Percentiles rank a stretch among this genome's conserved stretches.
Conservation (phyloP, 441 rosid species). For the Adansonia madagascariensis region DNA sequence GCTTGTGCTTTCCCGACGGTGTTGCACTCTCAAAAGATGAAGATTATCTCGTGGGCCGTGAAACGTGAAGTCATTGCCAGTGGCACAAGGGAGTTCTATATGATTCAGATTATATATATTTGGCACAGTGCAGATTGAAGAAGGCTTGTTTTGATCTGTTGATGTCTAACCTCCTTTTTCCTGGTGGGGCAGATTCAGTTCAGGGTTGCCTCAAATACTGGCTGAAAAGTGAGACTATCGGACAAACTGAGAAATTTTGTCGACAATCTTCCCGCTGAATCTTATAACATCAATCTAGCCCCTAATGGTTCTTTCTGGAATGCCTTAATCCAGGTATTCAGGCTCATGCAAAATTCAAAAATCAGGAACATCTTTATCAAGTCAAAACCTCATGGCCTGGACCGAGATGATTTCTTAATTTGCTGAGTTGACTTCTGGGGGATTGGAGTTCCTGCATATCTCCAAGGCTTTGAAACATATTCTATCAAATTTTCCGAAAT, state of each 20-base stretch:
- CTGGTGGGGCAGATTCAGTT: too few relatives aligned
- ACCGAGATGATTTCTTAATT: neutral
- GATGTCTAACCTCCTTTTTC: too few relatives aligned
- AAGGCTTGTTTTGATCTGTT: too few relatives aligned
- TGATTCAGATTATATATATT: neutral
- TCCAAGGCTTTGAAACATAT: neutral
- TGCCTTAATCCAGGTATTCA: too few relatives aligned
- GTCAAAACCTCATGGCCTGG: neutral
- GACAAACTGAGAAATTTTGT: too few relatives aligned
- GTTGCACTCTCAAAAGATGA: constrained; percentile 47
- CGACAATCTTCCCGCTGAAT: too few relatives aligned
- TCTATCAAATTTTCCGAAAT: neutral
- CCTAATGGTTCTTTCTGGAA: too few relatives aligned
- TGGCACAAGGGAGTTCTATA: neutral
- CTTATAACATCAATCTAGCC: too few relatives aligned
- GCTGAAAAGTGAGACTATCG: too few relatives aligned
- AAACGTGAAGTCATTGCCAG: constrained; percentile 27
- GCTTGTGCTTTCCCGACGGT: constrained; percentile 47
- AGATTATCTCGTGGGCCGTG: constrained; percentile 50
- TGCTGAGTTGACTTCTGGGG: constrained; percentile 29
- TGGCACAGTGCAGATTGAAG: neutral
- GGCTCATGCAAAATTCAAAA: too few relatives aligned
- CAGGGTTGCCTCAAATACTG: too few relatives aligned
- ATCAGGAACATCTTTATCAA: too few relatives aligned
- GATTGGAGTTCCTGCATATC: neutral